These are phyloP conservation scores for Nitzschia sp. DNA, from an alignment of 108 stramenopile species.

Conservation along the genomic window DNA sequence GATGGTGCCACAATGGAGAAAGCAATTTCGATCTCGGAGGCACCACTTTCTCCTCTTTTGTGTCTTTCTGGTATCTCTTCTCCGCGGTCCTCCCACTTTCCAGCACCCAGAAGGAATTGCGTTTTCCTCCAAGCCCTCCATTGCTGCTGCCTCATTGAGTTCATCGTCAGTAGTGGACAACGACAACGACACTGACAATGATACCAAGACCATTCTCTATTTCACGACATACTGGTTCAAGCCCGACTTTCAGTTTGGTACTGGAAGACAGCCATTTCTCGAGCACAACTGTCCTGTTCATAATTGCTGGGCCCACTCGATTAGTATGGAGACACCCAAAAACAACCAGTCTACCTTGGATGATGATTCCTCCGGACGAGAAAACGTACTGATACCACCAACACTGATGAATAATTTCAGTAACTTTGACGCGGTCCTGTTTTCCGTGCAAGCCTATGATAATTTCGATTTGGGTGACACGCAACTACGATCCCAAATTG, in stretches of 20 bases:
- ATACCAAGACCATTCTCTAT: conserved; percentile 10
- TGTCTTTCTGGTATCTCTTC: no score
- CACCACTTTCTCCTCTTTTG: no score
- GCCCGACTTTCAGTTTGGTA: conserved; percentile 17
- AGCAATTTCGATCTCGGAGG: no score
- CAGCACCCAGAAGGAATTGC: no score
- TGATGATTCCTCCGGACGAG: background rate
- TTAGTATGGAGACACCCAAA: background rate
- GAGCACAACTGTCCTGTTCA: conserved; percentile 12
- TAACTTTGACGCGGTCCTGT: conserved; percentile 5
- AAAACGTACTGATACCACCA: no score
- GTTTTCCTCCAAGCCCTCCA: no score
- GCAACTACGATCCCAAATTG: background rate
- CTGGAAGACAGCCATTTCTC: conserved; percentile 11
- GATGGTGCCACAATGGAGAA: no score
- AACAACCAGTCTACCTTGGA: background rate
- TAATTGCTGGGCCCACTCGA: conserved; percentile 7
- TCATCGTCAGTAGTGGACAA: no score
- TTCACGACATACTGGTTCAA: conserved; percentile 8
- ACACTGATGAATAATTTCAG: background rate
- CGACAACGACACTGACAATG: no score
- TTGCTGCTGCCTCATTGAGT: no score
- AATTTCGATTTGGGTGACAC: background rate
- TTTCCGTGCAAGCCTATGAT: conserved; percentile 10
- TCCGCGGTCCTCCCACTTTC: no score